Percentiles rank a stretch among this genome's conserved stretches.
Conservation (phyloP, 441 rosid species). For the Adansonia gregorii region DNA sequence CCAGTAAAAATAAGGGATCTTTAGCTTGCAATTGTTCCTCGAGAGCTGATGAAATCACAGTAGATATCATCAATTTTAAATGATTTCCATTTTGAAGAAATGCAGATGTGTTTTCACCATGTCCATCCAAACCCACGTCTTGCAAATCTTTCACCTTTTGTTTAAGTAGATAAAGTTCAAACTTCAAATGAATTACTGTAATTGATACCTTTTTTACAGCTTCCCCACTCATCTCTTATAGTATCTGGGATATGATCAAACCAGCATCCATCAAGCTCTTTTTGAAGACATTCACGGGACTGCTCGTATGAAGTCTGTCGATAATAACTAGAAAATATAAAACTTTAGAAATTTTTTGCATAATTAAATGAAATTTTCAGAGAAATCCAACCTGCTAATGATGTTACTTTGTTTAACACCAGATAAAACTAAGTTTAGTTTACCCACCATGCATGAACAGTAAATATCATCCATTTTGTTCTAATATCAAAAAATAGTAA, state of each 20-base stretch:
- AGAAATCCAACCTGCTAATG: background rate
- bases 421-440: background rate
- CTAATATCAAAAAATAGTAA: background rate
- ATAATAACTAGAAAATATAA: constrained; percentile 66
- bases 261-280: constrained; percentile 72
- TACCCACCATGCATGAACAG: constrained; percentile 7
- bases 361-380: background rate
- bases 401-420: background rate
- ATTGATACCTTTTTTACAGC: constrained; percentile 55
- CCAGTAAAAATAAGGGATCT: constrained; percentile 57
- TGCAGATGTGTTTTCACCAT: background rate
- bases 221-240: constrained; percentile 57
- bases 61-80: background rate
- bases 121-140: background rate
- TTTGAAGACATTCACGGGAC: constrained; percentile 44
- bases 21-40: constrained; percentile 45
- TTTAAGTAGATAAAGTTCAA: constrained; percentile 13
- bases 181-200: background rate
- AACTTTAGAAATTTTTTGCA: constrained; percentile 52
- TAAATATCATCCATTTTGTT: background rate
- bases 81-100: background rate
- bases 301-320: constrained; percentile 60
- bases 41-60: constrained; percentile 46
- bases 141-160: background rate
- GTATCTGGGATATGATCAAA: constrained; percentile 63